Percentiles rank a stretch among this genome's conserved stretches.
Evolutionary conservation across 805 yeast species (phyloP).

Genomic region (Wickerhamomyces rabaulensis): DNA sequence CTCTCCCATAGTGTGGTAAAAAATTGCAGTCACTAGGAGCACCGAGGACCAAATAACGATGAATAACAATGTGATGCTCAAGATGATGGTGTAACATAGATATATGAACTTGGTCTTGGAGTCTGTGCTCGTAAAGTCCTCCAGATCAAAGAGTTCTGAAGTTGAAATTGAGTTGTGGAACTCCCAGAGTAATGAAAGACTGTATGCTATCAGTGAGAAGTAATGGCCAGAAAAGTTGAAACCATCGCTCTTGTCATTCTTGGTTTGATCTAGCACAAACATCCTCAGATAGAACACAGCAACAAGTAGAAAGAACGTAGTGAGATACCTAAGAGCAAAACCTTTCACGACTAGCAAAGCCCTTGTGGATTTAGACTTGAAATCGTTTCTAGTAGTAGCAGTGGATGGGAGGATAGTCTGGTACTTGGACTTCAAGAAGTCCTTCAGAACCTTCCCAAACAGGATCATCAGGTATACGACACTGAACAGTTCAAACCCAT

Average conservation of each 20-base stretch:
- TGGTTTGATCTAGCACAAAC: neutral
- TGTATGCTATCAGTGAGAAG: neutral
- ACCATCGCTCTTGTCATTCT: neutral
- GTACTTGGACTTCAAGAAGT: slow-evolving; percentile 2
- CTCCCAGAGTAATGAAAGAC: slow-evolving; percentile 1
- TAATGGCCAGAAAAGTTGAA: slow-evolving; percentile 5
- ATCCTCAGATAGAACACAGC: neutral
- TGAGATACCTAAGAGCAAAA: neutral
- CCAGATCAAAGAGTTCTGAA: neutral
- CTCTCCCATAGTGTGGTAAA: slow-evolving; percentile 77
- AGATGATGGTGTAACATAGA: neutral
- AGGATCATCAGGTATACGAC: slow-evolving; percentile 6
- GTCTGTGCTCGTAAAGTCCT: neutral
- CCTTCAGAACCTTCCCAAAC: slow-evolving; percentile 1
- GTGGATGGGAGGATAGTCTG: slow-evolving; percentile 5
- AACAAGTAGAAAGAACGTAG: neutral
- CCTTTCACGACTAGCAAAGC: neutral
- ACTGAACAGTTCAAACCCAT: slow-evolving; percentile 12
- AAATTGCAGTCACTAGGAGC: slow-evolving; percentile 70
- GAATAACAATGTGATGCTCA: neutral
- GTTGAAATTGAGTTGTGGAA: neutral
- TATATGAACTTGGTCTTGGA: neutral
- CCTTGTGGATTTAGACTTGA: neutral
- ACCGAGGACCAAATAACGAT: neutral
- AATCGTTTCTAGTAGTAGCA: neutral